phyloP scores from a whole-genome alignment of 176 grass and related monocot genomes.

The Tuctoria greenei region DNA sequence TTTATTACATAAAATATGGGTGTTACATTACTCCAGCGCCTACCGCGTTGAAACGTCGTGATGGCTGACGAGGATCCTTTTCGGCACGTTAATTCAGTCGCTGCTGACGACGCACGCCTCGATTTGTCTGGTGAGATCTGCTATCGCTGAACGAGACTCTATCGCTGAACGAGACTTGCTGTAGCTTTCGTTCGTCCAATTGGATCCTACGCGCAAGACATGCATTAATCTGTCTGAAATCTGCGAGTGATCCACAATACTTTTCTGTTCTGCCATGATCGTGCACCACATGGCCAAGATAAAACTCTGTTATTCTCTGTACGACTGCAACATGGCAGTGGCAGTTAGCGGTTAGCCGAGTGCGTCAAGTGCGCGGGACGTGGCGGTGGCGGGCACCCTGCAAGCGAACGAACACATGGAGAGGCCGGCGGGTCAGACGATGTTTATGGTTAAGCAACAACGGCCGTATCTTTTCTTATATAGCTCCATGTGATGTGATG shows the following conservation, averaged over 20 bases:
- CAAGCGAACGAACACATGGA: constrained; percentile 44
- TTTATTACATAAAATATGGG: too few relatives aligned
- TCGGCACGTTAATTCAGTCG: neutral
- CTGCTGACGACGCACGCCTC: neutral
- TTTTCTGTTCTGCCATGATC: neutral
- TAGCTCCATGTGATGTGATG: constrained; percentile 39
- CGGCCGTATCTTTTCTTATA: neutral
- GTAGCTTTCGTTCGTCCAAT: too few relatives aligned
- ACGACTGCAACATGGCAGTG: constrained; percentile 17
- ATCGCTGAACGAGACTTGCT: too few relatives aligned
- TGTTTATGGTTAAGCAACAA: neutral
- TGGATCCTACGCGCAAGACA: neutral
- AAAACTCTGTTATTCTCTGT: neutral
- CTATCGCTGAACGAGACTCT: too few relatives aligned
- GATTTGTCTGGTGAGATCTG: neutral
- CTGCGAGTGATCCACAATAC: neutral
- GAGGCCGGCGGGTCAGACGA: neutral
- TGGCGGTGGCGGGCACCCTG: constrained; percentile 16
- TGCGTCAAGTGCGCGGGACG: constrained; percentile 8
- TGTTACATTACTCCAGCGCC: too few relatives aligned
- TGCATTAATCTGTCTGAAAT: neutral
- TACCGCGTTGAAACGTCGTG: neutral
- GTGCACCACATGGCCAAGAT: neutral
- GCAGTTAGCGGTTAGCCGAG: constrained; percentile 41
- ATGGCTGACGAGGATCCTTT: neutral